These are phyloP conservation scores for Citrus australasica DNA, from an alignment of 345 rosid genomes.

Conservation along the genomic window DNA sequence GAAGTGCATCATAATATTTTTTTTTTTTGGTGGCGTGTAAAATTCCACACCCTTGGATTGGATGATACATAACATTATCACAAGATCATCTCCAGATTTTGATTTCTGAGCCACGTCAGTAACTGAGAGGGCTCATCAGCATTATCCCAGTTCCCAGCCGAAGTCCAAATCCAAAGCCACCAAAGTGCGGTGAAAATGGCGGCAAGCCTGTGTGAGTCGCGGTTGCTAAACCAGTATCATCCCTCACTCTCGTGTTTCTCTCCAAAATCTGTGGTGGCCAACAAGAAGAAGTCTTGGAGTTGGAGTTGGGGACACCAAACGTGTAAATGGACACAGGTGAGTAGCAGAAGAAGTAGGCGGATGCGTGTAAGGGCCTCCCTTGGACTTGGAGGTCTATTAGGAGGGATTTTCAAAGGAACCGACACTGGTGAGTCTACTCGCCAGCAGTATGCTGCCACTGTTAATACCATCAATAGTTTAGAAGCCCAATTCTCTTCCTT, in stretches of 20 bases:
- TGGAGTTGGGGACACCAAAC: slow-evolving; percentile 23
- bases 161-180: too few relatives aligned
- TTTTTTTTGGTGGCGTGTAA: background rate
- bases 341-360: slow-evolving; percentile 24
- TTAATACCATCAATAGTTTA: slow-evolving; percentile 49
- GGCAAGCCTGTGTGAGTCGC: slow-evolving; percentile 37
- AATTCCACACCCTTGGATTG: background rate
- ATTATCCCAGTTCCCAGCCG: slow-evolving; percentile 10
- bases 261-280: slow-evolving; percentile 33
- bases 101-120: background rate
- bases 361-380: slow-evolving; percentile 56
- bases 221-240: slow-evolving; percentile 23
- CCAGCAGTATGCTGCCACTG: slow-evolving; percentile 63
- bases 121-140: background rate
- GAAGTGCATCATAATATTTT: background rate
- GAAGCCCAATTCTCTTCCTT: slow-evolving; percentile 57
- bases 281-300: background rate
- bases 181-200: slow-evolving; percentile 29
- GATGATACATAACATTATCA: too few relatives aligned
- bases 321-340: slow-evolving; percentile 11
- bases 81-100: background rate
- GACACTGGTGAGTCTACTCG: slow-evolving; percentile 89
- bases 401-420: slow-evolving; percentile 79
- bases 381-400: slow-evolving; percentile 73
- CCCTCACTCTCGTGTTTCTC: slow-evolving; percentile 36